Conservation (phyloP, 176 grass and related monocot species). For the Triticum dicoccoides region DNA sequence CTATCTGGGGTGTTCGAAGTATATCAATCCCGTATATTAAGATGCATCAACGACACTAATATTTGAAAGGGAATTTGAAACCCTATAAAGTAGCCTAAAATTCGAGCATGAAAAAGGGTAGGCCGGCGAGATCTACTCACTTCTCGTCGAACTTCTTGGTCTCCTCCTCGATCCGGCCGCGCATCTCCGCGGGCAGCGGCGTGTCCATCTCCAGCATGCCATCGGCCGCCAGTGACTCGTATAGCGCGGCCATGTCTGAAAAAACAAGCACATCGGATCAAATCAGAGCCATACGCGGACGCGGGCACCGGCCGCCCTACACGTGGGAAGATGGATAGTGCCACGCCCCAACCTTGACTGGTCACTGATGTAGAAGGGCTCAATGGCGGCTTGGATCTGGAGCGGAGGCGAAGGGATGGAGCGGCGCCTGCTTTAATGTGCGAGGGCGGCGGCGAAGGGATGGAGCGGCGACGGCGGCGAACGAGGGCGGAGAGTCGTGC, state of each 20-base stretch:
- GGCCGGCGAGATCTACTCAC: slow-evolving; percentile 52
- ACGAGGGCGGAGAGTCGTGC: no score
- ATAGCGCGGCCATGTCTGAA: slow-evolving; percentile 75
- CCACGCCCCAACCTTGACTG: no score
- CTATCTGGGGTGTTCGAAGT: not conserved
- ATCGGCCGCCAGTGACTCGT: slow-evolving; percentile 56
- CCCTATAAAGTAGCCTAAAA: slow-evolving; percentile 15
- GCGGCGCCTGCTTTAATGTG: no score
- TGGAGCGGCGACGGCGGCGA: no score
- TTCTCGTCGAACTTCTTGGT: slow-evolving; percentile 87
- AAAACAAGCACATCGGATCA: slow-evolving; percentile 17
- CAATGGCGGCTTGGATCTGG: no score
- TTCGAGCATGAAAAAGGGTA: slow-evolving; percentile 2
- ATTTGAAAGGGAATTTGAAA: not conserved
- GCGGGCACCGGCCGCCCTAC: no score
- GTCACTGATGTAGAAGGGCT: no score
- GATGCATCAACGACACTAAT: not conserved
- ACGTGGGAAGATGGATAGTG: no score
- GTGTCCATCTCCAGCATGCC: slow-evolving; percentile 82
- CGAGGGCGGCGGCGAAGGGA: no score
- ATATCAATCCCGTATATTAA: no score
- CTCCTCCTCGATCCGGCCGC: slow-evolving; percentile 69
- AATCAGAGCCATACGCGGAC: not conserved
- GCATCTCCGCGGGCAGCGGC: slow-evolving; percentile 66
- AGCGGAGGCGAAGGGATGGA: no score